phyloP scores from a whole-genome alignment of 208 protist genomes.

The Leishmania tarentolae region DNA sequence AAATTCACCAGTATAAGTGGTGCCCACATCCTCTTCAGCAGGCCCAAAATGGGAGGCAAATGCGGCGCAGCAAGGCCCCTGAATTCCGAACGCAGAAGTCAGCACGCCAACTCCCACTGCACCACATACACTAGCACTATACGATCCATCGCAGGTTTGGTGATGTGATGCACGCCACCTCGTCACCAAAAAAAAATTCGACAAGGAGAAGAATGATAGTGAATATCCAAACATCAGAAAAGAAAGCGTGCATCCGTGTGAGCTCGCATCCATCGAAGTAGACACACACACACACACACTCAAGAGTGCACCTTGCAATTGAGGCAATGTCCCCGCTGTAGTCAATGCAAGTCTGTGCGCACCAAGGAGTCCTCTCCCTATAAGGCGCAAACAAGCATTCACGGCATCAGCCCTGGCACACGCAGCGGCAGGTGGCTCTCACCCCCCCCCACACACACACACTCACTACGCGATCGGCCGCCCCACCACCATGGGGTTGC shows the following conservation, averaged over 20 bases:
- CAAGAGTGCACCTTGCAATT: neutral
- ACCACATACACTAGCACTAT: neutral
- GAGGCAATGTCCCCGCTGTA: neutral
- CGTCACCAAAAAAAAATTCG: neutral
- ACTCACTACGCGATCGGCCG: neutral
- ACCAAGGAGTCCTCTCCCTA: neutral
- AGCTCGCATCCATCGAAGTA: neutral
- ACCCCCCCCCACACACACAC: neutral
- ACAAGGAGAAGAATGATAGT: neutral
- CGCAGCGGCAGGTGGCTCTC: neutral
- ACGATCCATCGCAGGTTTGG: neutral
- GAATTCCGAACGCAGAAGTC: neutral
- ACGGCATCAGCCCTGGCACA: neutral
- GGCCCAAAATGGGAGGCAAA: neutral
- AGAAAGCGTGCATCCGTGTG: neutral
- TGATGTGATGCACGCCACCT: neutral
- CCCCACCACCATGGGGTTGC: neutral
- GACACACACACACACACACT: too few relatives aligned
- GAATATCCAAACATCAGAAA: neutral
- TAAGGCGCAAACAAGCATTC: neutral
- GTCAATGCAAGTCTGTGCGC: neutral
- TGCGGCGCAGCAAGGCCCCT: neutral
- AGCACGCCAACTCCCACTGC: neutral
- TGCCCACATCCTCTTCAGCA: neutral
- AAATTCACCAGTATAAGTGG: neutral